phyloP scores from a whole-genome alignment of 1,284 basidiomycete genomes.

The Apiotrichum porosum region DNA sequence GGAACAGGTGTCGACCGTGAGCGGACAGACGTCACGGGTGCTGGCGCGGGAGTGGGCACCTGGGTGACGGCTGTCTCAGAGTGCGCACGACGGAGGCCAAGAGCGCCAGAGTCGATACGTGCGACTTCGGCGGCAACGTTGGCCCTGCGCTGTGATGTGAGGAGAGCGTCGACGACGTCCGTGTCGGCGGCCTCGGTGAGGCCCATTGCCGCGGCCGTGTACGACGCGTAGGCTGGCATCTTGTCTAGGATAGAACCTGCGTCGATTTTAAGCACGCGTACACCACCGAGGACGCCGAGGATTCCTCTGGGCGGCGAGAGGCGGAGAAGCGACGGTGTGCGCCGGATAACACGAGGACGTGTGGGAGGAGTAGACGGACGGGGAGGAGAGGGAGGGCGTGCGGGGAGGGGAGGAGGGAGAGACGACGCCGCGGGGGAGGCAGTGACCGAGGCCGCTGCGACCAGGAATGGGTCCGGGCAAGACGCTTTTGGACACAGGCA shows the following conservation, averaged over 20 bases:
- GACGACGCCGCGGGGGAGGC: neutral
- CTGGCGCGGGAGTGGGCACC: neutral
- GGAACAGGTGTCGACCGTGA: neutral
- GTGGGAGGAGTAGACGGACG: neutral
- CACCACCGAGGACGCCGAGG: conserved; percentile 11
- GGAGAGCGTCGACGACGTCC: conserved; percentile 8
- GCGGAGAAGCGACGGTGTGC: conserved; percentile 2
- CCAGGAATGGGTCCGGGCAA: too few species aligned
- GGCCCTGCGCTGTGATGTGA: neutral
- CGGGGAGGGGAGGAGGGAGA: neutral
- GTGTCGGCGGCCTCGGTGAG: conserved; percentile 5
- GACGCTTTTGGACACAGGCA: too few species aligned
- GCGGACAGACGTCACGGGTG: neutral
- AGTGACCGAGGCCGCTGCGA: too few species aligned
- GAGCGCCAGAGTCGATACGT: neutral
- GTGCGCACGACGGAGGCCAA: conserved; percentile 7
- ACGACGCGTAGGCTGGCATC: conserved; percentile 16
- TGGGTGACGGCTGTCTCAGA: conserved; percentile 10
- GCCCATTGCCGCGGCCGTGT: conserved; percentile 1
- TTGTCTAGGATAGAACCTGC: conserved; percentile 2
- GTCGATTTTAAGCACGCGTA: conserved; percentile 11
- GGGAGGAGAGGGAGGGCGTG: neutral
- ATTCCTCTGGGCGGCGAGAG: conserved; percentile 6
- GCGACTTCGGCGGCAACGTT: neutral
- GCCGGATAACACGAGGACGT: neutral